Evolutionary conservation across 2,329 filamentous ascomycete species (phyloP).

Genomic region (Nakataea oryzae): DNA sequence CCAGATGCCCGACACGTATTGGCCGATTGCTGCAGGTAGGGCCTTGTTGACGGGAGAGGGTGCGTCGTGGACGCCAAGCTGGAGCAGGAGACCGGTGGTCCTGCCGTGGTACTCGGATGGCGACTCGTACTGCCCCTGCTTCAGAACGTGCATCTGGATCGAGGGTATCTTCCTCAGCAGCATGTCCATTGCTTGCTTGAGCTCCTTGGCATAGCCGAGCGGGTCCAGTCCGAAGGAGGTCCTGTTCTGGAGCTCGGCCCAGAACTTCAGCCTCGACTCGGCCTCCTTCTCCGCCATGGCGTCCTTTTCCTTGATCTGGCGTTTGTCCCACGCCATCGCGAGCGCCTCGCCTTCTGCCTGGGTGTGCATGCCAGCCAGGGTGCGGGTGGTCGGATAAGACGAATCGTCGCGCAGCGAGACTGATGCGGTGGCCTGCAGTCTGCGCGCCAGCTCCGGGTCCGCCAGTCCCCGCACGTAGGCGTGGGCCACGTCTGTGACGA

Average conservation of each 20-base stretch:
- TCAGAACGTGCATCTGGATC: constrained; percentile 40
- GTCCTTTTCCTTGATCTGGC: constrained; percentile 23
- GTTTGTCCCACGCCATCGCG: constrained; percentile 32
- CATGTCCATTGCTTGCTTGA: constrained; percentile 33
- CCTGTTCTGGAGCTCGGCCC: constrained; percentile 32
- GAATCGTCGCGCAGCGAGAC: constrained; percentile 24
- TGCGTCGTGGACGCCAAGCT: constrained; percentile 19
- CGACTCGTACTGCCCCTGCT: constrained; percentile 43
- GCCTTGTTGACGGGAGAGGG: constrained; percentile 11
- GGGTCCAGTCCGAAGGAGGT: constrained; percentile 33
- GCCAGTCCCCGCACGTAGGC: constrained; percentile 44
- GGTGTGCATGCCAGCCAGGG: constrained; percentile 40
- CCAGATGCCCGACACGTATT: constrained; percentile 44
- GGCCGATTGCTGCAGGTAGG: constrained; percentile 20
- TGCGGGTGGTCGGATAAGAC: constrained; percentile 25
- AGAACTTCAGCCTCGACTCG: constrained; percentile 27
- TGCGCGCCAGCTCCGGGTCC: constrained; percentile 32
- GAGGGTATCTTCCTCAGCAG: constrained; percentile 39
- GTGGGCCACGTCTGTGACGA: constrained; percentile 40
- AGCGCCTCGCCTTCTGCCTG: constrained; percentile 48
- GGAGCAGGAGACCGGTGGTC: constrained; percentile 25
- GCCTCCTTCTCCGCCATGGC: constrained; percentile 23
- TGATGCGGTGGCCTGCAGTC: constrained; percentile 35
- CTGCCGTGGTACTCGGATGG: constrained; percentile 38
- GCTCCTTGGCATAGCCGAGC: constrained; percentile 38